Evolutionary conservation across 139 green algal genomes (phyloP), one percentile per base, ranked within the genome.

Genomic region (Volvox reticuliferus): DNA sequence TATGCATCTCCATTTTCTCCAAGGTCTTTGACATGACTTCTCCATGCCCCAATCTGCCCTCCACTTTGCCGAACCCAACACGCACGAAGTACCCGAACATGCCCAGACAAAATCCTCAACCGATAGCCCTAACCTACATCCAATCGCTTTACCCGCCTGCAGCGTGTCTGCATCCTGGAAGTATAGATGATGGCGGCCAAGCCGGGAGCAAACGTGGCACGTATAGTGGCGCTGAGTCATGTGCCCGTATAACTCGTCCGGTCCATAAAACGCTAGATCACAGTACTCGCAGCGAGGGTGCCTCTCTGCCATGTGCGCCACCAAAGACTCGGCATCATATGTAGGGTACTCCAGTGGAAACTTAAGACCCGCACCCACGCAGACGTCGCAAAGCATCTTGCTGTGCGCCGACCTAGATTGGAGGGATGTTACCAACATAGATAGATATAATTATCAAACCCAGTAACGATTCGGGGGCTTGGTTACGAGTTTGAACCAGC

Each of bases 221-320:
- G 87, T 91, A 94, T 94, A 97, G 94, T 98, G 96, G 14, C 83
- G 44, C 62, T 93, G 82, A 9, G 62, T 69, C 76, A 94, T 76
- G 65, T 92, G 78, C 9, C 28, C 33, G 73, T 90, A 98, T 87
- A 97, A 87, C 88, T 93, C 95, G 78, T 97, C 96, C 26, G 62
- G 79, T 26, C 91, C 92, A 83, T 94, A 97, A 69, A 96, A 97
- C 82, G 79, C 89, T 44, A 73, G 73, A 78, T 93, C 36, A 93
- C 96, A 98, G 88, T 96, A 98, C 73, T 92, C 79, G 93, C 96
- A 98, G 79, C 86, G 80, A 20, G 95, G 95, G 93, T 98, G 96
- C 22, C 62, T 50, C 1, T 68, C 79, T 0, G 37, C 85, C 63
- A 89, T 37, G 92, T 98, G 96, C 24, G 71, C 90, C 22, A 80